Evolutionary conservation across 805 yeast species (phyloP).

Genomic region (Candida coleopterorum): DNA sequence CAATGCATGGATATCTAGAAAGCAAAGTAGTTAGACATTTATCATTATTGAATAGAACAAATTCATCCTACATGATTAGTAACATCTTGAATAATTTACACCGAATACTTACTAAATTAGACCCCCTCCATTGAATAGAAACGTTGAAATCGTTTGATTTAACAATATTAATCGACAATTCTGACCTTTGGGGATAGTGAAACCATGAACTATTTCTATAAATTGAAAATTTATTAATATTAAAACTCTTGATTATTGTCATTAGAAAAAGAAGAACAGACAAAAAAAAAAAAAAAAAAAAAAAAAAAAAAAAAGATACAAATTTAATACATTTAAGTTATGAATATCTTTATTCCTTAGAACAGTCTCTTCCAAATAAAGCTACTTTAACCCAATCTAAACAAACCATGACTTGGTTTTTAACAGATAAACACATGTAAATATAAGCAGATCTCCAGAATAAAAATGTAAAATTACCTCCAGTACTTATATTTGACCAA

Average conservation of each 20-base stretch:
- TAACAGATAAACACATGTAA: slow-evolving; percentile 84
- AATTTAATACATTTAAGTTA: background rate
- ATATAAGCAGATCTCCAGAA: slow-evolving; percentile 96
- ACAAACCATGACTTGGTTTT: slow-evolving; percentile 81
- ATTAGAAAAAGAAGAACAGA: background rate
- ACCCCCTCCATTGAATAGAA: slow-evolving; percentile 17
- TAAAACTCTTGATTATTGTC: slow-evolving; percentile 1
- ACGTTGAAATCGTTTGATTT: slow-evolving; percentile 6
- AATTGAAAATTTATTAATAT: slow-evolving; percentile 9
- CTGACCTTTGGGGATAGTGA: slow-evolving; percentile 29
- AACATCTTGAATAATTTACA: slow-evolving; percentile 6
- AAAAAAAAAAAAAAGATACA: background rate
- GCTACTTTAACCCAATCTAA: slow-evolving; percentile 87
- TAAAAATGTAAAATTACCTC: slow-evolving; percentile 82
- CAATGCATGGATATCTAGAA: slow-evolving; percentile 23
- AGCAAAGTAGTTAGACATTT: slow-evolving; percentile 14
- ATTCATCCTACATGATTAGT: slow-evolving; percentile 4
- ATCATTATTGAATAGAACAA: slow-evolving; percentile 1
- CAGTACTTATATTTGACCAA: slow-evolving; percentile 73
- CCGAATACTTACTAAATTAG: slow-evolving; percentile 14
- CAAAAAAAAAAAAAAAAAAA: background rate
- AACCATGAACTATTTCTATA: slow-evolving; percentile 18
- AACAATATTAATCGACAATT: slow-evolving; percentile 16
- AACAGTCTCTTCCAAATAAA: slow-evolving; percentile 89
- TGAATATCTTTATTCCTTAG: slow-evolving; percentile 53